Evolutionary conservation across 23 red algal species (phyloP).

Genomic region (Gracilaria domingensis): DNA sequence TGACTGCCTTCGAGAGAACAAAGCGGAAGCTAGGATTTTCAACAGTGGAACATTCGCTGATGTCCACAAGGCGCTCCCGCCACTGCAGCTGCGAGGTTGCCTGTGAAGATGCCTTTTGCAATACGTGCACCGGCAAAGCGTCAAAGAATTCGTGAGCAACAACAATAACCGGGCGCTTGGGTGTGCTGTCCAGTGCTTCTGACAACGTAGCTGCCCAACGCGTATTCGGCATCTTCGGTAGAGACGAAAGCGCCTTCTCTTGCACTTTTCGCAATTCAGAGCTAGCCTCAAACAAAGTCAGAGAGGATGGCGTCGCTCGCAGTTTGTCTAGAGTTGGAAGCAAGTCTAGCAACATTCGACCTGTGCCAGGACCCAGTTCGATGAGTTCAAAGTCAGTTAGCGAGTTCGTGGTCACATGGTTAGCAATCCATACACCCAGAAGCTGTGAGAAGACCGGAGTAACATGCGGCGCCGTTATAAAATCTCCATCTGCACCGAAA

Average conservation of each 20-base stretch:
- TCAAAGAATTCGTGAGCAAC: slow-evolving; percentile 98
- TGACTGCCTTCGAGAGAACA: slow-evolving; percentile 58
- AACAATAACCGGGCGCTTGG: slow-evolving; percentile 29
- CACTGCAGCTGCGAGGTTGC: slow-evolving; percentile 38
- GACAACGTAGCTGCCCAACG: slow-evolving; percentile 44
- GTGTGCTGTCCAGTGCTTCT: slow-evolving; percentile 21
- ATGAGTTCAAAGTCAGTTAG: slow-evolving; percentile 48
- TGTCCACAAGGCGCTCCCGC: slow-evolving; percentile 81
- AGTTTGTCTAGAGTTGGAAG: slow-evolving; percentile 47
- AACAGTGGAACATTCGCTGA: slow-evolving; percentile 5
- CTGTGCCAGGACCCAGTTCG: slow-evolving; percentile 92
- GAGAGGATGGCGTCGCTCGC: slow-evolving; percentile 6
- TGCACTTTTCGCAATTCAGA: slow-evolving; percentile 61
- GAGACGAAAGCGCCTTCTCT: slow-evolving; percentile 37
- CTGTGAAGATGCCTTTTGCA: slow-evolving; percentile 30
- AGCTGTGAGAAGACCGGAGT: slow-evolving; percentile 89
- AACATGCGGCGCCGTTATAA: slow-evolving; percentile 90
- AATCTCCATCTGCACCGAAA: slow-evolving; percentile 87
- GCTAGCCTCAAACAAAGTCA: slow-evolving; percentile 81
- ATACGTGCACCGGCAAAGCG: slow-evolving; percentile 93
- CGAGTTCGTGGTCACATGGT: slow-evolving; percentile 35
- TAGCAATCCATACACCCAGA: slow-evolving; percentile 76
- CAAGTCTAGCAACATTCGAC: slow-evolving; percentile 56
- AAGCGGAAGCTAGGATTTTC: slow-evolving; percentile 67
- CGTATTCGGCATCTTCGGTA: neutral